phyloP scores from a whole-genome alignment of 2,329 filamentous ascomycete species.

The Cladobotryum mycophilum region DNA sequence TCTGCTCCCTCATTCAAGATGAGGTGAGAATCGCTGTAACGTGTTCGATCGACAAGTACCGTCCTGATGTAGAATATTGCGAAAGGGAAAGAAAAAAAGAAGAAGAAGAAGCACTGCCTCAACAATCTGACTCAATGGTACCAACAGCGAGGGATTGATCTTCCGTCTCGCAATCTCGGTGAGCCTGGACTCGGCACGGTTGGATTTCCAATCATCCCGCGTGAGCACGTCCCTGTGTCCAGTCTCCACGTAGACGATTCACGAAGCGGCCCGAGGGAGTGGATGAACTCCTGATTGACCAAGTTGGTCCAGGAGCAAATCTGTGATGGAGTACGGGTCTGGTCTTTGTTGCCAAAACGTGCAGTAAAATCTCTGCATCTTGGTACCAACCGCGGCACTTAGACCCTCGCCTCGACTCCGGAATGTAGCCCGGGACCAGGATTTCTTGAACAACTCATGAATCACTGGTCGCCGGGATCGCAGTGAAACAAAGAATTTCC shows the following conservation, averaged over 20 bases:
- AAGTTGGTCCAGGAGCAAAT: too few relatives aligned
- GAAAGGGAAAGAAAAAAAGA: too few relatives aligned
- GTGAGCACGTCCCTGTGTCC: not conserved
- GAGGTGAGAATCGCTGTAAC: too few relatives aligned
- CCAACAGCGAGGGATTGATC: not conserved
- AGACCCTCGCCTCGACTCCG: constrained; percentile 1
- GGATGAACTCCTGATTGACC: constrained; percentile 1
- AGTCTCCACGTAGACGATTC: not conserved
- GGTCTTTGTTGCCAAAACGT: not conserved
- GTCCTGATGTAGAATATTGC: too few relatives aligned
- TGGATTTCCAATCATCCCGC: not conserved
- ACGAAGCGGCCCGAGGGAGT: not conserved
- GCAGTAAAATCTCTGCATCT: constrained; percentile 1
- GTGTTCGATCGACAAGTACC: too few relatives aligned
- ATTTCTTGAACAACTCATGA: not conserved
- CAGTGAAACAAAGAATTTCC: not conserved
- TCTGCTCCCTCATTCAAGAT: too few relatives aligned
- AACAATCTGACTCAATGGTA: not conserved
- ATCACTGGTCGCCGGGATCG: not conserved
- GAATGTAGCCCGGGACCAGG: constrained; percentile 7
- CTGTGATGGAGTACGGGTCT: not conserved
- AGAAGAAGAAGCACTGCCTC: too few relatives aligned
- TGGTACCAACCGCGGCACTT: constrained; percentile 9
- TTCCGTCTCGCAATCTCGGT: not conserved
- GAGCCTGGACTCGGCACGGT: not conserved